Evolutionary conservation across 148 eudicot species (phyloP), one percentile per base, ranked within the genome.

Genomic region (Rhododendron williamsianum): DNA sequence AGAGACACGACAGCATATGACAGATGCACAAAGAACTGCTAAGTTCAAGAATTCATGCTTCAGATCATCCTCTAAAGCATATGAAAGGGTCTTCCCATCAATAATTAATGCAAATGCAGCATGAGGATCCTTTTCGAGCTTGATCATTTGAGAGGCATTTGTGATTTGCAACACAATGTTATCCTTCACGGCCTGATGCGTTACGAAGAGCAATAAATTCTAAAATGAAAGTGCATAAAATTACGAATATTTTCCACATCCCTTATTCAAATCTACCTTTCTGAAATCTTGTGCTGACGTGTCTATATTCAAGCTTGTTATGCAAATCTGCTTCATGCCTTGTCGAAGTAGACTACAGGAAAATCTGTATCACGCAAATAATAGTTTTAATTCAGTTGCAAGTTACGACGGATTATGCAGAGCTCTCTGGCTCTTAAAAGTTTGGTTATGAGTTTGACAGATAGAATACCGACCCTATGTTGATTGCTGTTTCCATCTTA

Each of bases 401-500:
- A 52, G 76, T 2, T 49, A 54, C 5, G 4, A 49, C 2, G 67
- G 49, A 51, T 43, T 45, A 41, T 30, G 45, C 3, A 33, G 60
- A 65, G 38, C 13, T 25, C 67, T 15, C 41, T 30, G 41, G 4
- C n/a, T 27, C 11, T 80, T n/a, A 8, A 16, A 7, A 9, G 0
- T 54, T 30, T 30, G 30, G 30, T 30, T 30, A 30, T 30, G 30
- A 30, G 30, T 30, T 38, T 38, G 41, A 38, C 41, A 4, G 3
- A 38, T n/a, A 33, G 67, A 60, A 84, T 81, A 90, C 94, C 83
- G 54, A 96, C 99, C 99, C 99, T 86, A 96, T 96, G 87, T 96
- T 96, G 51, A 96, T 95, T 71, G 99, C 99, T 81, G 99, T 97
- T 92, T 97, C 99, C 98, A 97, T 93, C 90, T 97, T 97, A 89